Base-by-base conservation (phyloP, 139 green algal genomes). In the Micromonas commoda region DNA sequence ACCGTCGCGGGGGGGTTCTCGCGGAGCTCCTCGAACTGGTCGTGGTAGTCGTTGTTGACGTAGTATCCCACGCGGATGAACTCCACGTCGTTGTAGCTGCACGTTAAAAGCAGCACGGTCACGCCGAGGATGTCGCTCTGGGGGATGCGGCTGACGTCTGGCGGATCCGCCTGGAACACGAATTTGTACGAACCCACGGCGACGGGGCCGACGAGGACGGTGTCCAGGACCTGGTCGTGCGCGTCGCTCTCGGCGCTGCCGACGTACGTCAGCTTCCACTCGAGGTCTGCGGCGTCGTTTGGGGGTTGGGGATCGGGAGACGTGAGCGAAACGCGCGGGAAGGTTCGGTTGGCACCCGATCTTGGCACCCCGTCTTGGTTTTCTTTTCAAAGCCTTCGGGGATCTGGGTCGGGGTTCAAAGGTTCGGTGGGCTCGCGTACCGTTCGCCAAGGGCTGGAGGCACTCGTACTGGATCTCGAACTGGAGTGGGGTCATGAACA, bases 391-490 rank as follows among this genome's bases (percentile, higher is more conserved):
- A 51, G 19, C 6, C 20, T 26, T 51, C 34, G 70, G 3, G 24
- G 38, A 45, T 20, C 51, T 45, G 20, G 28, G 6, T 9, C 9
- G 4, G 73, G 28, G 29, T 19, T 16, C 3, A 61, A n/a, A 69
- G 24, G 29, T 33, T 45, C 32, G 2, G 33, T n/a, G n/a, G 6
- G 53, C 23, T 37, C 2, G 64, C 73, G 75, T 64, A 93, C 89
- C 93, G 16, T 96, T 82, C 33, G 89, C 31, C 4, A 97, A 79
- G 24, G 84, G 65, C 23, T 78, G 83, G 5, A 96, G 52, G 84
- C 93, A 97, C 72, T 98, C 93, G 73, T 98, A 98, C 78, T 93
- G 87, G 21, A 98, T 97, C 64, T 97, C 92, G 76, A 98, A 95
- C 54, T 96, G 86, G 0, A 98, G 84, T 0, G 91, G 90, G 45